These are phyloP conservation scores for Patellifolia procumbens DNA, from an alignment of 179 eudicot species.

Conservation along the genomic window DNA sequence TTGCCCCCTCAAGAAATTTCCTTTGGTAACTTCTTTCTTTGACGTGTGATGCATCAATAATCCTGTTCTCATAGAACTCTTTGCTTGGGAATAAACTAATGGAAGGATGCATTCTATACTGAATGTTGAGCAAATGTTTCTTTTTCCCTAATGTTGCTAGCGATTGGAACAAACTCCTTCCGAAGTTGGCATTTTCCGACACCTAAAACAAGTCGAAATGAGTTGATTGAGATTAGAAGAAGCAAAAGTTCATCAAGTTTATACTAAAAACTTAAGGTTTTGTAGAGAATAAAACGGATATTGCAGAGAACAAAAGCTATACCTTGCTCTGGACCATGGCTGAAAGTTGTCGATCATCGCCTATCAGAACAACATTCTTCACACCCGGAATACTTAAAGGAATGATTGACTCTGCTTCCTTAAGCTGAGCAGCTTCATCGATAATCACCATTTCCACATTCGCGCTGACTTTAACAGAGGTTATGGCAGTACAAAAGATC, in stretches of 20 bases:
- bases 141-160: constrained; percentile 42
- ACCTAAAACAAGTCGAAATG: constrained; percentile 8
- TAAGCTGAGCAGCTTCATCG: too few relatives aligned
- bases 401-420: too few relatives aligned
- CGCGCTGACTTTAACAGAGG: constrained; percentile 39
- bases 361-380: constrained; percentile 56
- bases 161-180: constrained; percentile 72
- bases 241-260: not conserved
- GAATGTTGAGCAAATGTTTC: constrained; percentile 59
- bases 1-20: too few relatives aligned
- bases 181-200: constrained; percentile 40
- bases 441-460: constrained; percentile 46
- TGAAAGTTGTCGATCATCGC: constrained; percentile 82
- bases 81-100: too few relatives aligned
- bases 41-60: too few relatives aligned
- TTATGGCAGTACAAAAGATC: constrained; percentile 77
- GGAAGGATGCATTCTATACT: too few relatives aligned
- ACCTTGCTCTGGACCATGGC: constrained; percentile 81
- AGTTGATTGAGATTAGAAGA: not conserved
- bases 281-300: not conserved
- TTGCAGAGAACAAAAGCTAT: not conserved
- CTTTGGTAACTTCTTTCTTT: too few relatives aligned
- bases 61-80: too few relatives aligned
- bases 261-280: not conserved
- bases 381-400: constrained; percentile 70